These are phyloP conservation scores for Blastosporella zonata DNA, from an alignment of 1,284 basidiomycete species.

Conservation along the genomic window DNA sequence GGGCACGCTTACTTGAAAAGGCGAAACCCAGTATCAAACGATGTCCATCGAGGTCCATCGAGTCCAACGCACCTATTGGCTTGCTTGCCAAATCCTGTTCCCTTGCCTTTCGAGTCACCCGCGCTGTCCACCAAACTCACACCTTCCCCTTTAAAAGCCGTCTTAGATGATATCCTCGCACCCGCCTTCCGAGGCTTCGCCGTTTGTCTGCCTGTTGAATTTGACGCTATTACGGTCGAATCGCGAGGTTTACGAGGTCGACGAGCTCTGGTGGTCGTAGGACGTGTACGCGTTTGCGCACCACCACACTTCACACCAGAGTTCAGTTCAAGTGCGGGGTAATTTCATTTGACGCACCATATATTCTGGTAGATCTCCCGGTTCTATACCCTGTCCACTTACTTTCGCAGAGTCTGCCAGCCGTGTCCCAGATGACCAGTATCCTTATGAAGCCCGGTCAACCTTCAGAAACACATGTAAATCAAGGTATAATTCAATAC, in stretches of 20 bases:
- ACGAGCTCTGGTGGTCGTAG: slow-evolving; percentile 42
- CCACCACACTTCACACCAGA: slow-evolving; percentile 62
- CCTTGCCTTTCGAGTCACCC: slow-evolving; percentile 41
- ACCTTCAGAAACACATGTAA: neutral
- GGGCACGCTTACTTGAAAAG: slow-evolving; percentile 59
- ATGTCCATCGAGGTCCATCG: neutral
- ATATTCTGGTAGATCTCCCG: slow-evolving; percentile 68
- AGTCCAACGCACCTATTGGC: slow-evolving; percentile 54
- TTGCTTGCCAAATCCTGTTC: slow-evolving; percentile 64
- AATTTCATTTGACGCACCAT: slow-evolving; percentile 42
- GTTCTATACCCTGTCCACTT: slow-evolving; percentile 46
- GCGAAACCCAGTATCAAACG: neutral
- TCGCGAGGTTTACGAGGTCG: slow-evolving; percentile 34
- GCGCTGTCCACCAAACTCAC: slow-evolving; percentile 46
- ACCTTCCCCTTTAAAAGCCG: slow-evolving; percentile 58
- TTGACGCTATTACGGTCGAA: slow-evolving; percentile 42
- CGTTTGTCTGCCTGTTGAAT: slow-evolving; percentile 56
- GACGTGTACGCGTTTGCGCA: slow-evolving; percentile 62
- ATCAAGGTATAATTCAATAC: slow-evolving; percentile 5
- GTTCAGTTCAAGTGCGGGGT: neutral
- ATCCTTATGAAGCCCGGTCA: slow-evolving; percentile 50
- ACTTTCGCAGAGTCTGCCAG: slow-evolving; percentile 60
- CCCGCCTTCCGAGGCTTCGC: slow-evolving; percentile 69
- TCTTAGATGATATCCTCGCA: slow-evolving; percentile 56
- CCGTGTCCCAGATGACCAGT: slow-evolving; percentile 75